Evolutionary conservation across 2,329 filamentous ascomycete species (phyloP).

Genomic region (Esteya vermicola): DNA sequence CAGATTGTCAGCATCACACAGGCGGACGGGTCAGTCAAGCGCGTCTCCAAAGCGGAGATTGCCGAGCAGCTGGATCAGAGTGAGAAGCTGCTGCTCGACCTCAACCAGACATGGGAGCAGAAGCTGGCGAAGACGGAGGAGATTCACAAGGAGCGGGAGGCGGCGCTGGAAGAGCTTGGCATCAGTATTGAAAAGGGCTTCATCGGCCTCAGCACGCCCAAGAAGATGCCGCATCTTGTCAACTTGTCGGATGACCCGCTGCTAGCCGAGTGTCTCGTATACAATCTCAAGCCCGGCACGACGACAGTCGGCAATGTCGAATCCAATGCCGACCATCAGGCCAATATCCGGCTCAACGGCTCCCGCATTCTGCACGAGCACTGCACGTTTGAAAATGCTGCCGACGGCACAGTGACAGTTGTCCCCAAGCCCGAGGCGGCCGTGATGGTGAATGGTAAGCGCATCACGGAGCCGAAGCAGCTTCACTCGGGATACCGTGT

Average conservation of each 20-base stretch:
- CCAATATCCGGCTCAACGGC: conserved; percentile 87
- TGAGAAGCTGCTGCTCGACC: conserved; percentile 86
- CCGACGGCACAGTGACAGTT: conserved; percentile 84
- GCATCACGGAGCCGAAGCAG: conserved; percentile 72
- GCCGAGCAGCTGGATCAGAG: conserved; percentile 91
- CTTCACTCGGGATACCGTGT: conserved; percentile 87
- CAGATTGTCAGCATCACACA: conserved; percentile 92
- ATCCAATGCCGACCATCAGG: conserved; percentile 56
- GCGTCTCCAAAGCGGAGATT: conserved; percentile 96
- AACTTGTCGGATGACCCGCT: conserved; percentile 93
- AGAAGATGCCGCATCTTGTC: conserved; percentile 98
- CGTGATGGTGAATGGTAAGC: conserved; percentile 94
- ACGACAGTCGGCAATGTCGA: conserved; percentile 94
- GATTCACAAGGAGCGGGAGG: conserved; percentile 94
- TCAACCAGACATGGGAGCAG: conserved; percentile 98
- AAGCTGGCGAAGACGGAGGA: conserved; percentile 89
- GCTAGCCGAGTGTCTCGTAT: conserved; percentile 88
- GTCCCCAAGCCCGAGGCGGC: conserved; percentile 82
- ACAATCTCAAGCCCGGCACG: conserved; percentile 90
- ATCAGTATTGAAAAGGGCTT: conserved; percentile 99
- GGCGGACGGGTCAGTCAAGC: conserved; percentile 74
- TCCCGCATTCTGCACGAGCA: conserved; percentile 86
- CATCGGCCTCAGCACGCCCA: conserved; percentile 85
- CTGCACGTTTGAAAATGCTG: conserved; percentile 77
- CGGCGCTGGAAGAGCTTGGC: conserved; percentile 86